phyloP scores from a whole-genome alignment of 352 stramenopile species.

The Globisporangium rhizosaccharum region DNA sequence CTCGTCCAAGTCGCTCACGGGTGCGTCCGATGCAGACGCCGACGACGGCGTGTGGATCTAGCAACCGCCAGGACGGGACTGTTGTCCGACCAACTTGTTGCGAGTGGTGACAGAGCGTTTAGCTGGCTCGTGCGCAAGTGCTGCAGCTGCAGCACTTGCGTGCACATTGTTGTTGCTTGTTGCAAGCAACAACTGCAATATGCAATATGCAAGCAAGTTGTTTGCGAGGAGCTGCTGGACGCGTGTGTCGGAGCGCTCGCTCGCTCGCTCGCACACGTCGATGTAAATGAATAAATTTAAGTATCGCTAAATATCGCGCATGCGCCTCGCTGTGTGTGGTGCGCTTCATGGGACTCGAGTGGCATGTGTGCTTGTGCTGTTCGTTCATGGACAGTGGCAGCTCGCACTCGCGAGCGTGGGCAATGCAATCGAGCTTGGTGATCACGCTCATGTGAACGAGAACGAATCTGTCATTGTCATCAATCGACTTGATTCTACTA shows the following conservation, averaged over 20 bases:
- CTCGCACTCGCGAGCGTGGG: too few relatives aligned
- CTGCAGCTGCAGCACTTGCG: too few relatives aligned
- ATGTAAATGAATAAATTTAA: constrained; percentile 17
- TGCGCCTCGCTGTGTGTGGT: neutral
- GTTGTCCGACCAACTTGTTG: neutral
- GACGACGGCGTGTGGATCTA: constrained; percentile 80
- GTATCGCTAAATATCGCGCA: neutral
- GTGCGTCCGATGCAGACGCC: constrained; percentile 19
- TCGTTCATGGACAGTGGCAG: too few relatives aligned
- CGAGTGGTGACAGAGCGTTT: neutral
- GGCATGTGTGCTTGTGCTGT: neutral
- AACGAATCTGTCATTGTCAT: too few relatives aligned
- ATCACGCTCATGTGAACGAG: too few relatives aligned
- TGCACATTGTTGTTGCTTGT: too few relatives aligned
- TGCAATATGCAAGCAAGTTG: too few relatives aligned
- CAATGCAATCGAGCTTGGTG: too few relatives aligned
- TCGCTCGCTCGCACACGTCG: neutral
- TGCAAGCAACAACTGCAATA: too few relatives aligned
- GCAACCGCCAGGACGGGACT: too few relatives aligned
- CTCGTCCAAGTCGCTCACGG: constrained; percentile 29
- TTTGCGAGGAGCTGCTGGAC: neutral
- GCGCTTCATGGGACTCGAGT: neutral
- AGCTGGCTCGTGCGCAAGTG: too few relatives aligned
- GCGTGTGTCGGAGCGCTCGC: neutral
- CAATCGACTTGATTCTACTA: too few relatives aligned